phyloP scores from a whole-genome alignment of 2,329 filamentous ascomycete species.

The Alternaria tenuissima region DNA sequence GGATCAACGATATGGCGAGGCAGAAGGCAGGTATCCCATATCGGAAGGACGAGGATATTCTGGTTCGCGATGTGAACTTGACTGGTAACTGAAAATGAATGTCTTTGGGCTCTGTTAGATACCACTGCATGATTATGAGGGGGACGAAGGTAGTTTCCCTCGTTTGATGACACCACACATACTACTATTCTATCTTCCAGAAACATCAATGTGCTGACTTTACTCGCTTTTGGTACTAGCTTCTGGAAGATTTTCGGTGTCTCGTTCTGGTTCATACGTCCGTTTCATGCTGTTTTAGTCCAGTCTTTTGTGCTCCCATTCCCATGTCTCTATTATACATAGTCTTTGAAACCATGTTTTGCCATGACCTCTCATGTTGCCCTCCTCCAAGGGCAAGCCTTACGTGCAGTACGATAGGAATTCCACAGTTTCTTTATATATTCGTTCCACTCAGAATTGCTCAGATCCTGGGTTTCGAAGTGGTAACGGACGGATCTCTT shows the following conservation, averaged over 20 bases:
- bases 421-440: neutral
- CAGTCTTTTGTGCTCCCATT: neutral
- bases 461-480: neutral
- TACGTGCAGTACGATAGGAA: neutral
- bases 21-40: constrained; percentile 70
- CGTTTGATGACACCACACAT: neutral
- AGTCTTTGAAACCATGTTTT: neutral
- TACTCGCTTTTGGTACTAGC: neutral
- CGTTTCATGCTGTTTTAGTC: neutral
- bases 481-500: no score
- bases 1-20: constrained; percentile 79
- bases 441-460: no score
- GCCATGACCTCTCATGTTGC: neutral
- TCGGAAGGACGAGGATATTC: constrained; percentile 64
- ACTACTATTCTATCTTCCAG: neutral
- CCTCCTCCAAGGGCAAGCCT: neutral
- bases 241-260: neutral
- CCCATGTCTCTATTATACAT: neutral
- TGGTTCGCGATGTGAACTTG: constrained; percentile 55
- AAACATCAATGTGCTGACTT: neutral
- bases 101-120: neutral
- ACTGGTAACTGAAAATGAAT: constrained; percentile 2
- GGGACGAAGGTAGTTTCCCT: neutral
- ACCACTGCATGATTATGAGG: no score
- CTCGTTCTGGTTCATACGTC: neutral